phyloP scores from a whole-genome alignment of 2,329 filamentous ascomycete species.

The Rhexocercosporidium sp. region DNA sequence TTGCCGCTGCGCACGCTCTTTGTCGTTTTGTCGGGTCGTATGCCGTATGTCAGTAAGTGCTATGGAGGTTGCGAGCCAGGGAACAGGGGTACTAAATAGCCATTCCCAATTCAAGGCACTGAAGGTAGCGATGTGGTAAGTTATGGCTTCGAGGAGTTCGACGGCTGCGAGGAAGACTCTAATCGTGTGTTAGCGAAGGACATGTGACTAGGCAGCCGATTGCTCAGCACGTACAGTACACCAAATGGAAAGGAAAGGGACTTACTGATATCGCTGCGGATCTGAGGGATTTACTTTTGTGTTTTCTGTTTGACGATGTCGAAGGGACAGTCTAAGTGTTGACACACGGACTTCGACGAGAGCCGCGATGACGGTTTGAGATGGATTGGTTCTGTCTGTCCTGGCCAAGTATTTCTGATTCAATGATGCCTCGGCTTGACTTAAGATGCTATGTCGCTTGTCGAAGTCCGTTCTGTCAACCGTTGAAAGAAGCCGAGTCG shows the following conservation, averaged over 20 bases:
- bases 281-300: not conserved
- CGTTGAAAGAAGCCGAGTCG: constrained; percentile 17
- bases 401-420: constrained; percentile 21
- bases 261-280: constrained; percentile 19
- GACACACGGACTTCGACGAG: constrained; percentile 27
- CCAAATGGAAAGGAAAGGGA: not conserved
- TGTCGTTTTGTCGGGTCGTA: constrained; percentile 13
- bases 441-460: constrained; percentile 14
- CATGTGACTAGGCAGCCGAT: too few species aligned
- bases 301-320: constrained; percentile 16
- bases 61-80: constrained; percentile 32
- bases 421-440: constrained; percentile 18
- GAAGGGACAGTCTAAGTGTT: constrained; percentile 18
- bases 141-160: constrained; percentile 29
- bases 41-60: constrained; percentile 20
- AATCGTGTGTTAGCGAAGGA: too few species aligned
- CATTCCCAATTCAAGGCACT: constrained; percentile 24
- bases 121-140: constrained; percentile 26
- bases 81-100: constrained; percentile 27
- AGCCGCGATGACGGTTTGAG: constrained; percentile 23
- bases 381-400: constrained; percentile 20
- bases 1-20: constrained; percentile 23
- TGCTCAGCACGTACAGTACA: too few species aligned
- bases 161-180: constrained; percentile 27
- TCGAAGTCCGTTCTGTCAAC: constrained; percentile 17